A percentile compares a stretch with the other conserved stretches of the same genome.
Evolutionary conservation across 2,329 filamentous ascomycete genomes (phyloP).

Genomic region (Colletotrichum falcatum): DNA sequence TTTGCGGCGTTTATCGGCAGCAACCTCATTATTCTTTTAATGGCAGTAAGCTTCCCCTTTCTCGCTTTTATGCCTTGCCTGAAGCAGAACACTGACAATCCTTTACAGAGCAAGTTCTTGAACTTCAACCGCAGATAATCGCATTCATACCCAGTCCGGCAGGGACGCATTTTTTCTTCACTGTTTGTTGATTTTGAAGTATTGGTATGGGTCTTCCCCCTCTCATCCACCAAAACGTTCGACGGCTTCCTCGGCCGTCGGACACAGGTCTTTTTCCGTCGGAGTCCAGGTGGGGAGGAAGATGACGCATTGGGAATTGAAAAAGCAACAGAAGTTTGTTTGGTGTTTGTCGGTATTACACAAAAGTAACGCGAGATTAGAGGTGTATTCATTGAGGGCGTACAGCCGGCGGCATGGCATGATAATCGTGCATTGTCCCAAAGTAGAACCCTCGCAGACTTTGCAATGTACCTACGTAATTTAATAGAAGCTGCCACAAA

Average conservation of each 20-base stretch:
- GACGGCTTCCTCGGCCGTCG: neutral
- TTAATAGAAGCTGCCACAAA: slow-evolving; percentile 21
- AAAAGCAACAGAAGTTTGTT: neutral
- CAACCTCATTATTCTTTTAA: slow-evolving; percentile 74
- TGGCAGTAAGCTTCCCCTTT: slow-evolving; percentile 57
- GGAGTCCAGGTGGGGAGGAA: neutral
- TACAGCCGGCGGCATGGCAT: neutral
- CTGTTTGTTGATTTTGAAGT: slow-evolving; percentile 25
- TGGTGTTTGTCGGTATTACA: neutral
- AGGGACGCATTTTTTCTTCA: neutral
- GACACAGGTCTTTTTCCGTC: neutral
- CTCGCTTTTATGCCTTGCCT: neutral
- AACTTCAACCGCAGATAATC: slow-evolving; percentile 65
- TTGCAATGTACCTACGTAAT: slow-evolving; percentile 22
- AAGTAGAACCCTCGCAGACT: slow-evolving; percentile 9
- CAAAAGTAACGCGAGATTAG: slow-evolving; percentile 7
- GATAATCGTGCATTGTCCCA: neutral
- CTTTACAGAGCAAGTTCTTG: slow-evolving; percentile 59
- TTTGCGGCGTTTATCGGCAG: slow-evolving; percentile 80
- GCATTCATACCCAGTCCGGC: neutral
- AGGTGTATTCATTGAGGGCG: slow-evolving; percentile 22
- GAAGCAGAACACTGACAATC: neutral
- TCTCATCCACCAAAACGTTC: neutral
- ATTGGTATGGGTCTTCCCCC: slow-evolving; percentile 4
- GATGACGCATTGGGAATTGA: neutral